Conservation (phyloP, 2,329 filamentous ascomycete genomes). For the Pseudogymnoascus sp. region DNA sequence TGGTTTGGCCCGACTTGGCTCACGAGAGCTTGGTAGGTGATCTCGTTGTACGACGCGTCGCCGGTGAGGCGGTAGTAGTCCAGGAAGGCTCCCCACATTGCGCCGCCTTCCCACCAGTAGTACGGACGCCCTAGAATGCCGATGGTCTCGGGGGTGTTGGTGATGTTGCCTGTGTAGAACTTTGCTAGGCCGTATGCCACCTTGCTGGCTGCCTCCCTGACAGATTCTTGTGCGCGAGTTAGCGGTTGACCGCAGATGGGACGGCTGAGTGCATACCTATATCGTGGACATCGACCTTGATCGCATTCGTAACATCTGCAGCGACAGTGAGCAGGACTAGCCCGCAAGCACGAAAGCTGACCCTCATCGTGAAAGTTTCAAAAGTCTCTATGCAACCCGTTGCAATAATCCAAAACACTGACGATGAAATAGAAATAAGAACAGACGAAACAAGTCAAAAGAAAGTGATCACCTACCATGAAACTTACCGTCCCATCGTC, state of each 20-base stretch:
- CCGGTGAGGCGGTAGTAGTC: slow-evolving; percentile 62
- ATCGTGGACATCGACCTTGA: background rate
- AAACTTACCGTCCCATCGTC: background rate
- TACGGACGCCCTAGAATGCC: slow-evolving; percentile 58
- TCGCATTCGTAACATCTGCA: background rate
- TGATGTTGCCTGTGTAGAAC: slow-evolving; percentile 56
- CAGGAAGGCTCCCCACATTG: slow-evolving; percentile 58
- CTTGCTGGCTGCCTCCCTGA: slow-evolving; percentile 51
- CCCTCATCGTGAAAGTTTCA: background rate
- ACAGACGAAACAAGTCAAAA: background rate
- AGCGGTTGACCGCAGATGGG: background rate
- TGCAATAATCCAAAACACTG: background rate
- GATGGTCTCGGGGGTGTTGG: slow-evolving; percentile 45
- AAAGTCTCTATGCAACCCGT: background rate
- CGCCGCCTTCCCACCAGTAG: slow-evolving; percentile 53
- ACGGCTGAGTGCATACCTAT: background rate
- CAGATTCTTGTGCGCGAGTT: slow-evolving; percentile 40
- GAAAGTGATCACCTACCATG: background rate
- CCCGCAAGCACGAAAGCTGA: slow-evolving; percentile 2
- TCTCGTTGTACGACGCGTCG: slow-evolving; percentile 53
- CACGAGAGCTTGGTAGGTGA: slow-evolving; percentile 49
- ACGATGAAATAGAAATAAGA: background rate
- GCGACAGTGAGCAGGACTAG: slow-evolving; percentile 1
- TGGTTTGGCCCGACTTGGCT: slow-evolving; percentile 50
- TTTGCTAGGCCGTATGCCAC: slow-evolving; percentile 53